Base-by-base conservation (phyloP, 345 rosid species). In the Arabidopsis suecica region DNA sequence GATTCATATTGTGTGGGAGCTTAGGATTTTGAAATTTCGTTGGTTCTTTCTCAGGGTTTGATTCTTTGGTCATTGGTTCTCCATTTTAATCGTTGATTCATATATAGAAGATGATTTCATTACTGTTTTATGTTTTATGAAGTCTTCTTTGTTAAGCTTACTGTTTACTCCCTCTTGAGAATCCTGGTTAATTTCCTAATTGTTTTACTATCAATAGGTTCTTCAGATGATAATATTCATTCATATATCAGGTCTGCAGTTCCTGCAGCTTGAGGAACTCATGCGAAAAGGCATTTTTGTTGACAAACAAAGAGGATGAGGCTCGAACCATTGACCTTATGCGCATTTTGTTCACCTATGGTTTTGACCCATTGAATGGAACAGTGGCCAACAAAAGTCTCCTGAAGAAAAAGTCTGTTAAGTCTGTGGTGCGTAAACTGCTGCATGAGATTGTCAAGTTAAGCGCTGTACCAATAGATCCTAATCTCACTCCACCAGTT, bases 261-360 rank as follows among this genome's bases (percentile, higher is more conserved):
- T 86, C 87, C 74, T 95, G 99, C 84, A 87, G 88, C 78, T 83
- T 95, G 82, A 92, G 99, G 79, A 90, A 79, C 79, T 82, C 96
- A 36, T 95, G 99, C 70, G 96, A 89, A 48, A 87, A 81, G 78
- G 99, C 90, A 13, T 95, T 84, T 84, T 88, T 95, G 50, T 30
- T 88, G 60, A 86, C 98, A 32, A 91, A 93, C 70, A 95, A 89
- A 80, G 98, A 95, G 88, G 97, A 93, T 10, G 99, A 93, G 81
- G 98, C 97, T 38, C 90, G 94, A 20, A 96, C 96, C 0, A 51
- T 88, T 72, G 99, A 96, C 81, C 63, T 88, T 53, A 85, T 96
- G 96, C 84, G 97, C 56, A 90, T 96, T 81, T 79, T 96, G 60
- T 73, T 84, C 73, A 73, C 90, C 55, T 92, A 89, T 65, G 89